Conservation (phyloP, 176 grass and related monocot genomes). For the Ensete glaucum region DNA sequence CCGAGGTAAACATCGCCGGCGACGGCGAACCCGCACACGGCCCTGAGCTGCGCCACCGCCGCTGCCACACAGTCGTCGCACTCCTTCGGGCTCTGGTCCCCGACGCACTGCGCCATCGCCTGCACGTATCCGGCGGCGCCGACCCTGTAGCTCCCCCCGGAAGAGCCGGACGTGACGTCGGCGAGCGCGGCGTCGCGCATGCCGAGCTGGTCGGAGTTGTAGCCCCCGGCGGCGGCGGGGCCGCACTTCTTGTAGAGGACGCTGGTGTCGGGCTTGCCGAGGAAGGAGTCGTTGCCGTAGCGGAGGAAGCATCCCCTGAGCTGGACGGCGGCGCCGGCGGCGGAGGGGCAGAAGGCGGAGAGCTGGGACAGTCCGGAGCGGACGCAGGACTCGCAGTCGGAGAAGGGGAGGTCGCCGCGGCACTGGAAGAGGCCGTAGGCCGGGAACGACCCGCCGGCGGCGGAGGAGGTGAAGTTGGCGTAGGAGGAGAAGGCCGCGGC, state of each 20-base stretch:
- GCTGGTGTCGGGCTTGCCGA: slow-evolving; percentile 60
- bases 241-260: slow-evolving; percentile 82
- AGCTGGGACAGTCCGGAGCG: slow-evolving; percentile 54
- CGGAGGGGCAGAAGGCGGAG: slow-evolving; percentile 51
- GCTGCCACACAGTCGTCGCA: slow-evolving; percentile 71
- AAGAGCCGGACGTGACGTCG: slow-evolving; percentile 25
- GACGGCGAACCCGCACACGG: slow-evolving; percentile 40
- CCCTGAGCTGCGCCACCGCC: slow-evolving; percentile 51
- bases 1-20: slow-evolving; percentile 76
- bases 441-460: background rate
- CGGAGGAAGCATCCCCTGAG: slow-evolving; percentile 69
- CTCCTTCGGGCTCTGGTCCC: slow-evolving; percentile 48
- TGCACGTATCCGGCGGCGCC: slow-evolving; percentile 53
- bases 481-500: slow-evolving; percentile 11
- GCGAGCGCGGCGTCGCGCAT: slow-evolving; percentile 77
- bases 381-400: slow-evolving; percentile 51
- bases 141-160: slow-evolving; percentile 40
- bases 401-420: slow-evolving; percentile 64
- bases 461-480: slow-evolving; percentile 31
- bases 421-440: slow-evolving; percentile 69
- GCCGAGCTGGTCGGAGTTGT: slow-evolving; percentile 21
- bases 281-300: slow-evolving; percentile 80
- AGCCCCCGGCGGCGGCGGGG: slow-evolving; percentile 26
- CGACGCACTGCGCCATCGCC: slow-evolving; percentile 91
- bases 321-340: slow-evolving; percentile 63